Conservation (phyloP, 2,329 filamentous ascomycete species). For the Emydomyces testavorans region DNA sequence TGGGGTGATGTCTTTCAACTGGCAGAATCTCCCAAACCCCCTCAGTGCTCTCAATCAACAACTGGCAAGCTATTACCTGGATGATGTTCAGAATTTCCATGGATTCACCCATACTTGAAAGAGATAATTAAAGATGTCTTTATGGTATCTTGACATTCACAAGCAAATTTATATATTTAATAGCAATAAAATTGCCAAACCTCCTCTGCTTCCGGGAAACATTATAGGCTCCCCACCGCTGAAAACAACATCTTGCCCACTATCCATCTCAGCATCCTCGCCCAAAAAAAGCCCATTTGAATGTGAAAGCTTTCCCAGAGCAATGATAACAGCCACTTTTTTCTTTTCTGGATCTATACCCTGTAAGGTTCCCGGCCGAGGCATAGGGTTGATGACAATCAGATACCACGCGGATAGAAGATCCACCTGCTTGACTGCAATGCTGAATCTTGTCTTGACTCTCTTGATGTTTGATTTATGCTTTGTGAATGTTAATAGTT, state of each 20-base stretch:
- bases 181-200: not conserved
- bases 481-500: not conserved
- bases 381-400: not conserved
- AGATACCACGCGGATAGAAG: not conserved
- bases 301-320: not conserved
- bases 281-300: not conserved
- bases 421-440: not conserved
- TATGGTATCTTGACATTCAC: too few species aligned
- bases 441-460: not conserved
- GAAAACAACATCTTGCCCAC: not conserved
- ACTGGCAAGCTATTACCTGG: too few species aligned
- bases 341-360: not conserved
- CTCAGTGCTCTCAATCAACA: too few species aligned
- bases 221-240: not conserved
- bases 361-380: not conserved
- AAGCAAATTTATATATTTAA: constrained; percentile 3
- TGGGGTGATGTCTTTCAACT: too few species aligned
- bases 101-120: too few species aligned
- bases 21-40: too few species aligned
- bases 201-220: not conserved
- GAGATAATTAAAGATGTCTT: too few species aligned
- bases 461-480: not conserved
- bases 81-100: too few species aligned
- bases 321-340: not conserved
- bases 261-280: constrained; percentile 1